These are phyloP conservation scores for Saturnispora zaruensis DNA, from an alignment of 805 yeast species.

Conservation along the genomic window DNA sequence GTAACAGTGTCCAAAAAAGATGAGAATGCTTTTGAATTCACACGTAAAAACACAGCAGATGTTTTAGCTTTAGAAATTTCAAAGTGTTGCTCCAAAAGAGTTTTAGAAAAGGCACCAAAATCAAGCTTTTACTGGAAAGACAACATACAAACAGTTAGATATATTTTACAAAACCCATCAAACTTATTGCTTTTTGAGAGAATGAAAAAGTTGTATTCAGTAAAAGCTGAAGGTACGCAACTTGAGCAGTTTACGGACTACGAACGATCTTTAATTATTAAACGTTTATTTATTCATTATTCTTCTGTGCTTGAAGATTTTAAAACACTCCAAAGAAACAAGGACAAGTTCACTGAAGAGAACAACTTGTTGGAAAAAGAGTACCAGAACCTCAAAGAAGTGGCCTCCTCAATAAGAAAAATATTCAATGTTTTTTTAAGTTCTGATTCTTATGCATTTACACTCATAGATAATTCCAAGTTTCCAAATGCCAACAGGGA, in stretches of 20 bases:
- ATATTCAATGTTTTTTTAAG: not conserved
- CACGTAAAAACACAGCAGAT: not conserved
- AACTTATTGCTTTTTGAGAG: not conserved
- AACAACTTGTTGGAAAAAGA: not conserved
- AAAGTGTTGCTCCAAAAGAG: not conserved
- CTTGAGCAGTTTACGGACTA: not conserved
- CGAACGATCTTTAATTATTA: conserved; percentile 11
- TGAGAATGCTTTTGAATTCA: not conserved
- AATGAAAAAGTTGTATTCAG: not conserved
- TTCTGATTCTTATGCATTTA: not conserved
- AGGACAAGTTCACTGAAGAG: not conserved
- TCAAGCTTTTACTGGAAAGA: not conserved
- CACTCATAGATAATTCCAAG: not conserved
- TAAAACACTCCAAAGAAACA: conserved; percentile 1
- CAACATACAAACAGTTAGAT: not conserved
- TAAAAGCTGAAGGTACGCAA: not conserved
- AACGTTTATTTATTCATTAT: conserved; percentile 5
- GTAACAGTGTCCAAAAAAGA: not conserved
- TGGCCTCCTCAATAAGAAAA: not conserved
- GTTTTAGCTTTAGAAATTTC: not conserved
- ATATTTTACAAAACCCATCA: not conserved
- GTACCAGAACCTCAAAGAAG: not conserved
- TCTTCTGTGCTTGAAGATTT: not conserved
- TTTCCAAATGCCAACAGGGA: not conserved
- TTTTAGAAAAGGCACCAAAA: not conserved